A percentile compares a stretch with the other conserved stretches of the same genome.
Conservation (phyloP, 2,329 filamentous ascomycete genomes). For the Phialemoniopsis sp. region DNA sequence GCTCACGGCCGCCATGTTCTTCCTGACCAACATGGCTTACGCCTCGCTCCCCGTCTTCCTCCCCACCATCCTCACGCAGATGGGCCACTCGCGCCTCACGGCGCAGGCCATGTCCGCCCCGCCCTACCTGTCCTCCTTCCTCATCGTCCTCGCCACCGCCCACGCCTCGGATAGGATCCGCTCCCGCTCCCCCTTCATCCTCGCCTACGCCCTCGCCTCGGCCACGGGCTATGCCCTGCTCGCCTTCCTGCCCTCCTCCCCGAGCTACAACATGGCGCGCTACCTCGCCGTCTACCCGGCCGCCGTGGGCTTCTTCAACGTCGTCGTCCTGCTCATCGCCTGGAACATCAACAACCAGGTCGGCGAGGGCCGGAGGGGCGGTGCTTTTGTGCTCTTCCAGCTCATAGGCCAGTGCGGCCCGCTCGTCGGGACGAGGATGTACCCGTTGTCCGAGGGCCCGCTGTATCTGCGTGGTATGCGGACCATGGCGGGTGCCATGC, state of each 20-base stretch:
- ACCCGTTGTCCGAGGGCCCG: constrained; percentile 55
- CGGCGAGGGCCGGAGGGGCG: constrained; percentile 63
- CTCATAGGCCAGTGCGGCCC: constrained; percentile 78
- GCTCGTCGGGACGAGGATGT: constrained; percentile 62
- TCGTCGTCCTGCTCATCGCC: constrained; percentile 78
- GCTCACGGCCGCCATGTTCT: constrained; percentile 78
- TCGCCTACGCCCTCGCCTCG: constrained; percentile 66
- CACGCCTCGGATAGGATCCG: constrained; percentile 64
- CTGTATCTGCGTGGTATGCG: constrained; percentile 61
- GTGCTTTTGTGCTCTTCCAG: constrained; percentile 72
- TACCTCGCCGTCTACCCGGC: constrained; percentile 79
- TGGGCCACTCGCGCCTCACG: constrained; percentile 66
- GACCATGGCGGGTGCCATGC: constrained; percentile 60
- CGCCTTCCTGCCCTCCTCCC: constrained; percentile 36
- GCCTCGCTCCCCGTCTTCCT: constrained; percentile 84
- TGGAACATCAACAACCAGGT: constrained; percentile 88
- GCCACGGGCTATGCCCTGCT: constrained; percentile 54
- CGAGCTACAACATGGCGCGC: constrained; percentile 36
- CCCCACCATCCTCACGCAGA: constrained; percentile 71
- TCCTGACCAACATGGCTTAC: constrained; percentile 84
- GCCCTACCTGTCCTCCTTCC: constrained; percentile 74
- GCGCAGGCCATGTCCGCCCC: constrained; percentile 79
- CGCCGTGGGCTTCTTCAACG: constrained; percentile 75
- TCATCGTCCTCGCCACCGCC: constrained; percentile 67
- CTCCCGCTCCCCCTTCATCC: constrained; percentile 61